A percentile compares a stretch with the other conserved stretches of the same genome.
These are phyloP conservation scores for Termitomyces sp. DNA, from an alignment of 768 basidiomycete genomes.

Conservation along the genomic window DNA sequence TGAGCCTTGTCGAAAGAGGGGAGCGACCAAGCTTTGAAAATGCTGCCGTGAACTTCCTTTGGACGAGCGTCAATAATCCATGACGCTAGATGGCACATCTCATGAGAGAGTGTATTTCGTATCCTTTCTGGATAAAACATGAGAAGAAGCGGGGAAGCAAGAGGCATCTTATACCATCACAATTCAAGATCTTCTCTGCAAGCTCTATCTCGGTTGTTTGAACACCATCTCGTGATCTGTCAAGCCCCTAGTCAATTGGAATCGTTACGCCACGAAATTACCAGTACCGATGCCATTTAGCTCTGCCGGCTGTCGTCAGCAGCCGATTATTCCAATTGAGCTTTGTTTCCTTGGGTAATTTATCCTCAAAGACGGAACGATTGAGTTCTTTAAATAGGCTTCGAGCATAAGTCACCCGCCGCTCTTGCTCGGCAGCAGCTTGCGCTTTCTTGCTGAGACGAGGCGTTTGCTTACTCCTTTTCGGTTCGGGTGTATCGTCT, in stretches of 20 bases:
- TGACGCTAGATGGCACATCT: conserved; percentile 88
- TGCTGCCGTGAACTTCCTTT: conserved; percentile 66
- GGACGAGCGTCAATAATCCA: conserved; percentile 75
- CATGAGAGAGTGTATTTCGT: conserved; percentile 78
- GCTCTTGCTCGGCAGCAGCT: conserved; percentile 35
- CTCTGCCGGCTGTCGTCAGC: conserved; percentile 64
- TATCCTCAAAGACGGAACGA: conserved; percentile 43
- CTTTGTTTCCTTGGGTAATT: conserved; percentile 47
- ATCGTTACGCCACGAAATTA: background rate
- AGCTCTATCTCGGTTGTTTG: conserved; percentile 65
- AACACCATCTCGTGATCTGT: conserved; percentile 52
- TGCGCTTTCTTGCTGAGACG: conserved; percentile 34
- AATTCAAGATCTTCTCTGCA: conserved; percentile 78
- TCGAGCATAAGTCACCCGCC: conserved; percentile 47
- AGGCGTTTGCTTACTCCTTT: conserved; percentile 1
- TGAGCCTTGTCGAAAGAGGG: background rate
- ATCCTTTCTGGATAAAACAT: conserved; percentile 54
- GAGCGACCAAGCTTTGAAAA: conserved; percentile 66
- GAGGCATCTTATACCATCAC: conserved; percentile 47
- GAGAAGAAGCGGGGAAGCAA: background rate
- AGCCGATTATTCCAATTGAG: conserved; percentile 66
- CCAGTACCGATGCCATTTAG: conserved; percentile 54
- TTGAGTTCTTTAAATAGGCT: conserved; percentile 61
- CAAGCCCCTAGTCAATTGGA: conserved; percentile 4
- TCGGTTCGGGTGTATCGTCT: background rate